These are phyloP conservation scores for Leavenworthia alabamica DNA, from an alignment of 345 rosid species.

Conservation along the genomic window DNA sequence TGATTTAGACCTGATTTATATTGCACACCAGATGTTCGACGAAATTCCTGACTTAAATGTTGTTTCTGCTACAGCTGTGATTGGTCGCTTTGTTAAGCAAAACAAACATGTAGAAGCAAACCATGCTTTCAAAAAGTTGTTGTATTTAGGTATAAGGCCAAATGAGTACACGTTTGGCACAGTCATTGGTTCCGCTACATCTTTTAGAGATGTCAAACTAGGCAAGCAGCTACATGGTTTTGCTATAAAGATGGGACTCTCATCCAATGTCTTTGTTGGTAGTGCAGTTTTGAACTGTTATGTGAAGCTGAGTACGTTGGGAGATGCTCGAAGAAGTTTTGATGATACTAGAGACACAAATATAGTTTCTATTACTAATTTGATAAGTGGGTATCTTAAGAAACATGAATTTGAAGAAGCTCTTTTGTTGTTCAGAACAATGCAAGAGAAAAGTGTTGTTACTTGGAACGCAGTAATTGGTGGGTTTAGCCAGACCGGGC, in stretches of 20 bases:
- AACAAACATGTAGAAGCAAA: slow-evolving; percentile 41
- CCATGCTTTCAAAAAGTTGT: slow-evolving; percentile 44
- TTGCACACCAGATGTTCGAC: slow-evolving; percentile 43
- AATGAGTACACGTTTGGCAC: slow-evolving; percentile 73
- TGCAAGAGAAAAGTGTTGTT: slow-evolving; percentile 67
- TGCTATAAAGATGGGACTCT: slow-evolving; percentile 55
- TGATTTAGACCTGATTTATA: neutral
- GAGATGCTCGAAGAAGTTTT: slow-evolving; percentile 50
- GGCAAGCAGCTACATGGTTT: slow-evolving; percentile 59
- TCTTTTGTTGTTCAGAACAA: slow-evolving; percentile 35
- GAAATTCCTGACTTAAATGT: slow-evolving; percentile 46
- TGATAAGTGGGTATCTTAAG: slow-evolving; percentile 56
- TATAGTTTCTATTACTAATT: slow-evolving; percentile 60
- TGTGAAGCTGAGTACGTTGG: slow-evolving; percentile 46
- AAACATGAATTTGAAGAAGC: slow-evolving; percentile 44
- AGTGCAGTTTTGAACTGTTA: slow-evolving; percentile 56
- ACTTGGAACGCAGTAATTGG: slow-evolving; percentile 79
- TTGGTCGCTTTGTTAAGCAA: slow-evolving; percentile 44
- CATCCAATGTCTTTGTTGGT: slow-evolving; percentile 64
- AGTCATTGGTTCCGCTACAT: slow-evolving; percentile 46
- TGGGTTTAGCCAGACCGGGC: slow-evolving; percentile 70
- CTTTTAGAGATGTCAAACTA: slow-evolving; percentile 34
- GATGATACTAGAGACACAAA: slow-evolving; percentile 55
- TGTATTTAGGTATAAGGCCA: slow-evolving; percentile 46
- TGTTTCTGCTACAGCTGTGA: slow-evolving; percentile 47